Evolutionary conservation across 208 protist genomes (phyloP).

Genomic region (Trypanosoma brucei): DNA sequence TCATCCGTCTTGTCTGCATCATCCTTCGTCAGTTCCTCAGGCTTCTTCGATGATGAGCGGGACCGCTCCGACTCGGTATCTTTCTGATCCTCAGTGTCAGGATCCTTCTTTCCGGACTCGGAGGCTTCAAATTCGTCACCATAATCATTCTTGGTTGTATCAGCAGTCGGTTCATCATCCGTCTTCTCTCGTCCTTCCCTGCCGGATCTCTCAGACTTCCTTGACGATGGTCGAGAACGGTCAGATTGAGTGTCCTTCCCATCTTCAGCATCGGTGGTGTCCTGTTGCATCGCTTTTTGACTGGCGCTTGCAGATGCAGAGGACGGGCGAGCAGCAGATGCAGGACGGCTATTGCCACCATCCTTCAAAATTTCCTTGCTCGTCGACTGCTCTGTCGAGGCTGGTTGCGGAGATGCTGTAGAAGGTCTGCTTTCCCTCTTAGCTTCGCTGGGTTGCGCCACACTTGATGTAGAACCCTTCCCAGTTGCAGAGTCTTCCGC

Average conservation of each 20-base stretch:
- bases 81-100: not conserved
- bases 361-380: too few species aligned
- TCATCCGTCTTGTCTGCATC: not conserved
- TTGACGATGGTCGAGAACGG: not conserved
- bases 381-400: too few species aligned
- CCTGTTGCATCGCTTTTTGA: too few species aligned
- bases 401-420: too few species aligned
- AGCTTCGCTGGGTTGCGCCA: too few species aligned
- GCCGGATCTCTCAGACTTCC: not conserved
- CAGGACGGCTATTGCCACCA: too few species aligned
- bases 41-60: constrained; percentile 3
- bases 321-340: too few species aligned
- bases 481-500: too few species aligned
- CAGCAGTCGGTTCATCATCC: constrained; percentile 10
- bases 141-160: constrained; percentile 18
- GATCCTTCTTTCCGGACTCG: not conserved
- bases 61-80: not conserved
- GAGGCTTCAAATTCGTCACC: constrained; percentile 10
- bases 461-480: too few species aligned
- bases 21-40: not conserved
- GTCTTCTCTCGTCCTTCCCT: constrained; percentile 12
- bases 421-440: too few species aligned
- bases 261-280: not conserved
- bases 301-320: too few species aligned
- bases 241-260: constrained; percentile 8